Evolutionary conservation across 768 basidiomycete species (phyloP).

Genomic region (Mycena venus): DNA sequence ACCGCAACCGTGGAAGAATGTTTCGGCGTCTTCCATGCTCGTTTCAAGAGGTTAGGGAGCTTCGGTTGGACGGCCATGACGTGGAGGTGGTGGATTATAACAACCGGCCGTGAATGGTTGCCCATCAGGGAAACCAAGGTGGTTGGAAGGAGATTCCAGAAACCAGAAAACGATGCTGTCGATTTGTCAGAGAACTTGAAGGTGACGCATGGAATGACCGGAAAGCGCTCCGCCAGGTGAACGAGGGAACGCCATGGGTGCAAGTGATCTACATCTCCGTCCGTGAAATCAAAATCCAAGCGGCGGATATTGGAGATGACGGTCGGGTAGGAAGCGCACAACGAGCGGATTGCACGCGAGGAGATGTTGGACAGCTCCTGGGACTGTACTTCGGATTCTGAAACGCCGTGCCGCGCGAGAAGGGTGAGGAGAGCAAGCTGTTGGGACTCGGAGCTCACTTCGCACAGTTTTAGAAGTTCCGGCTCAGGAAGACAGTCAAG

Average conservation of each 20-base stretch:
- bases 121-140: slow-evolving; percentile 4
- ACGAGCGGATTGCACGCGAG: slow-evolving; percentile 7
- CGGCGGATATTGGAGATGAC: slow-evolving; percentile 3
- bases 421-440: slow-evolving; percentile 16
- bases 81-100: neutral
- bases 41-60: slow-evolving; percentile 11
- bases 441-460: slow-evolving; percentile 15
- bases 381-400: slow-evolving; percentile 5
- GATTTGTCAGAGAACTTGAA: neutral
- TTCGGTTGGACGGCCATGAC: neutral
- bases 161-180: neutral
- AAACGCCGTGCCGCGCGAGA: slow-evolving; percentile 15
- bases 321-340: neutral
- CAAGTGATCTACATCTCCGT: neutral
- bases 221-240: slow-evolving; percentile 14
- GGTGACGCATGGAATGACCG: slow-evolving; percentile 12
- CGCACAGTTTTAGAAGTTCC: slow-evolving; percentile 11
- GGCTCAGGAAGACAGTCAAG: slow-evolving; percentile 1
- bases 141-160: slow-evolving; percentile 5
- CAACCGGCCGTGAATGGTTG: neutral
- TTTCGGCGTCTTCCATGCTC: neutral
- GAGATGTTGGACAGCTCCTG: slow-evolving; percentile 2
- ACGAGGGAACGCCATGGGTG: neutral
- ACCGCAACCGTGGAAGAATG: neutral
- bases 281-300: slow-evolving; percentile 7